Conservation (phyloP, 805 yeast genomes). For the Sungouiella blattae region DNA sequence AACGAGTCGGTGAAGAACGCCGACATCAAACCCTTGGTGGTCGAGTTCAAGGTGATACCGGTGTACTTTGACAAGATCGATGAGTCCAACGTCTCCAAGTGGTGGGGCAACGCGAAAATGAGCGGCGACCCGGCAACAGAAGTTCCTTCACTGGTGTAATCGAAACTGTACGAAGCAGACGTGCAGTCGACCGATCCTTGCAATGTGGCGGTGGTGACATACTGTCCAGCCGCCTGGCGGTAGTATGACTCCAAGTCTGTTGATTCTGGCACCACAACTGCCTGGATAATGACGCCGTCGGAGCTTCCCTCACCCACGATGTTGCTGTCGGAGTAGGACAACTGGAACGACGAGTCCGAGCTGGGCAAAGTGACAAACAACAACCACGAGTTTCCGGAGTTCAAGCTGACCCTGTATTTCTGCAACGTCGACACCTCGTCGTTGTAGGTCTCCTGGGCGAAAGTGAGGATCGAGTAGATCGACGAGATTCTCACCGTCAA, state of each 20-base stretch:
- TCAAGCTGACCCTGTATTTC: conserved; percentile 38
- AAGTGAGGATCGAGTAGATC: not conserved
- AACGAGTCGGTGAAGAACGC: conserved; percentile 42
- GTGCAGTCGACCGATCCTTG: conserved; percentile 46
- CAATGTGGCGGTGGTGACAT: conserved; percentile 48
- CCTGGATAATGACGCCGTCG: conserved; percentile 48
- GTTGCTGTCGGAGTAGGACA: conserved; percentile 28
- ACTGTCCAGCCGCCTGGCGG: conserved; percentile 69
- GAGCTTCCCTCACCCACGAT: conserved; percentile 34
- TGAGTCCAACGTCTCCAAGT: conserved; percentile 41
- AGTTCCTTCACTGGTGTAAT: conserved; percentile 47
- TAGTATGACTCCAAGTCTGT: conserved; percentile 38
- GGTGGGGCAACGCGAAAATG: conserved; percentile 70
- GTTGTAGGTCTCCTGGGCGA: not conserved
- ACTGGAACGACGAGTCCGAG: conserved; percentile 16
- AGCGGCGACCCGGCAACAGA: conserved; percentile 48
- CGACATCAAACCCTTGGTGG: conserved; percentile 50
- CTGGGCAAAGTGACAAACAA: conserved; percentile 39
- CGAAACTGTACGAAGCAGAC: conserved; percentile 45
- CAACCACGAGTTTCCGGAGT: conserved; percentile 46
- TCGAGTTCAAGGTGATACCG: conserved; percentile 45
- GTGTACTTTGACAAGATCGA: conserved; percentile 30
- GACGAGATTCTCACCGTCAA: not conserved
- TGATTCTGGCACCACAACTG: conserved; percentile 26
- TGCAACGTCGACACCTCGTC: conserved; percentile 8